Percentiles rank a stretch among this genome's conserved stretches.
Conservation (phyloP, 2,329 filamentous ascomycete genomes). For the Bipolaris oryzae region DNA sequence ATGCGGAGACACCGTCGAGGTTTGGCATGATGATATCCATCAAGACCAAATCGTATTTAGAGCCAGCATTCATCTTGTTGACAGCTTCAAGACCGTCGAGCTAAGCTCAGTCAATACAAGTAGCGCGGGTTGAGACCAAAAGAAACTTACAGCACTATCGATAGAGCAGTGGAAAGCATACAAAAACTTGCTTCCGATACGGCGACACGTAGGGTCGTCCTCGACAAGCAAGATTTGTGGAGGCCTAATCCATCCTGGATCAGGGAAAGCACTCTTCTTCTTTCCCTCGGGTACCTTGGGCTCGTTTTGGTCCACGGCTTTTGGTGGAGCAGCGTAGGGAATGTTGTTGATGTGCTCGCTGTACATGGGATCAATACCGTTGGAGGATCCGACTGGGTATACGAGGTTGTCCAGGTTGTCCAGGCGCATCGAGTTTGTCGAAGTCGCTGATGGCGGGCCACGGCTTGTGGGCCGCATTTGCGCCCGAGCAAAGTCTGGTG, state of each 20-base stretch:
- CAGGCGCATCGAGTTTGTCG: slow-evolving; percentile 59
- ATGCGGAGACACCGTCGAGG: slow-evolving; percentile 92
- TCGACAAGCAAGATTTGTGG: slow-evolving; percentile 91
- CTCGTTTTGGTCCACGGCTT: slow-evolving; percentile 60
- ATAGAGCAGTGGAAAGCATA: slow-evolving; percentile 69
- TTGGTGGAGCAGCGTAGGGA: slow-evolving; percentile 78
- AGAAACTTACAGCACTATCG: slow-evolving; percentile 64
- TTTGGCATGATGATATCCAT: slow-evolving; percentile 90
- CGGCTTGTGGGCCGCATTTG: slow-evolving; percentile 54
- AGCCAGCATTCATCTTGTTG: slow-evolving; percentile 74
- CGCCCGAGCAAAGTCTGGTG: slow-evolving; percentile 60
- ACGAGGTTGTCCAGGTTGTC: slow-evolving; percentile 74
- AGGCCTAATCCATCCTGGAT: slow-evolving; percentile 68
- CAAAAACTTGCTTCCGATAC: slow-evolving; percentile 70
- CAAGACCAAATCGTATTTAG: slow-evolving; percentile 66
- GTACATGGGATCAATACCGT: slow-evolving; percentile 94
- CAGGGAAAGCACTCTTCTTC: slow-evolving; percentile 66
- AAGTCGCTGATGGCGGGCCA: slow-evolving; percentile 54
- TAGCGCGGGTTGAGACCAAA: background rate
- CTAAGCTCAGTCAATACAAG: slow-evolving; percentile 53
- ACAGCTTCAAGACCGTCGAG: slow-evolving; percentile 90
- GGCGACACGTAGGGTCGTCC: slow-evolving; percentile 71
- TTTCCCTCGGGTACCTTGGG: slow-evolving; percentile 57
- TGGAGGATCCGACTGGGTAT: slow-evolving; percentile 87
- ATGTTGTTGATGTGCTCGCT: slow-evolving; percentile 95